Evolutionary conservation across 495 filamentous ascomycete species (phyloP), one percentile per base, ranked within the genome.

Genomic region (Neurospora terricola): DNA sequence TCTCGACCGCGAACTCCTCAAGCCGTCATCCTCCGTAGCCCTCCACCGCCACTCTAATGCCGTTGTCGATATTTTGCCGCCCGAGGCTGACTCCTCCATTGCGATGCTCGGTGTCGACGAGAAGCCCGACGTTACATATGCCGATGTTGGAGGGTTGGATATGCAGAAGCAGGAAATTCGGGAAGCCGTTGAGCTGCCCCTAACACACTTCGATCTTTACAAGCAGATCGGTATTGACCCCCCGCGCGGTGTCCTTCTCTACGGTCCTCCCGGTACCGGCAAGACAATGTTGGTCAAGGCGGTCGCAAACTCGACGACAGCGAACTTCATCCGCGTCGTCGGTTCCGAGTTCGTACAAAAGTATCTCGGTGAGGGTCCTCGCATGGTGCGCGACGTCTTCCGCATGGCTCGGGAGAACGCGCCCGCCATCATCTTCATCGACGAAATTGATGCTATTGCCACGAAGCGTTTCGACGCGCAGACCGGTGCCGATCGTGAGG

Each of bases 141-240:
- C 94, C 72, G 96, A 99, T 82, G 96, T 99, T 71, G 96, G 96
- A 84, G 96, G 96, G 9, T 85, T 98, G 74, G 96, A 99, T 81
- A 99, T 99, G 96, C 96, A 99, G 84, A 99, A 99, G 86, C 96
- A 99, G 83, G 96, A 99, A 82, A 99, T 99, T 70, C 88, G 96
- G 71, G 96, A 99, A 83, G 96, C 96, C 21, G 96, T 99, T 72
- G 96, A 99, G 85, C 85, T 99, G 73, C 96, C 96, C 11, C 85
- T 99, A 74, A 97, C 94, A 36, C 96, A 98, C 81, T 97, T 97
- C 80, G 95, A 98, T 81, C 90, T 99, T 14, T 99, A 99, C 87
- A 95, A 92, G 84, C 94, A 98, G 83, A 98, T 98, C 73, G 93
- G 95, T 83, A 99, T 99, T 80, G 96, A 98, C 80, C 96, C 96